Base-by-base conservation (phyloP, 371 early-diverging fungal genomes). In the Quaeritorhiza haematococci region DNA sequence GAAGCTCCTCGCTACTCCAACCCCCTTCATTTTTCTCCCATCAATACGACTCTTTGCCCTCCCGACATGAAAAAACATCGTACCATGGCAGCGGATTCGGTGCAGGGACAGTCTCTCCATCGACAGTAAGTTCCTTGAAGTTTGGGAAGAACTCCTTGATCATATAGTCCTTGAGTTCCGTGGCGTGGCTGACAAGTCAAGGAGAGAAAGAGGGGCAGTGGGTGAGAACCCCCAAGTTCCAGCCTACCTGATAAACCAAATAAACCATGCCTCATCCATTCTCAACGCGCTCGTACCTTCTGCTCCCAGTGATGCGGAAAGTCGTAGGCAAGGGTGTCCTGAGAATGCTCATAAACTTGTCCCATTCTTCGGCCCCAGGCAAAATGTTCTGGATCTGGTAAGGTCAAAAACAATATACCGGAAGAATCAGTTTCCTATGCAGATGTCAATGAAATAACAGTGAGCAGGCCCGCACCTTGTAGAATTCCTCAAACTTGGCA, bases 281-380 rank as follows among this genome's bases (percentile, higher is more conserved):
- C 27, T 75, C 73, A 35, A 64, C 44, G 15, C 33, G 6, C 38
- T 56, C 60, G 53, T 66, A 86, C 88, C 79, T 73, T 66, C 90
- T 78, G 34, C 87, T 89, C 21, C 93, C 96, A 0, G 96, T 92
- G 62, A 98, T 86, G 55, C 98, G 83, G 71, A 94, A 98, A 30
- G 91, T 87, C 33, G 88, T 87, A 7, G 98, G 98, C 44, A 98
- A 78, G 2, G 49, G 58, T 3, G 61, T 61, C 35, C 46, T 44
- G 29, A 74, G 52, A 0, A 28, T 26, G n/a, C 48, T 61, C 52
- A 76, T 44, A 19, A 62, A 87, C 45, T 58, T 54, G 3, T 83
- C 82, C 79, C 87, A 94, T 69, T 96, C 96, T 42, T 87, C 88
- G 13, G 85, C 90, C 13, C 13, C 19, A 17, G 84, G 67, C 32